Evolutionary conservation across 2,329 filamentous ascomycete species (phyloP), one percentile per base, ranked within the genome.

Genomic region (Monascus ruber): DNA sequence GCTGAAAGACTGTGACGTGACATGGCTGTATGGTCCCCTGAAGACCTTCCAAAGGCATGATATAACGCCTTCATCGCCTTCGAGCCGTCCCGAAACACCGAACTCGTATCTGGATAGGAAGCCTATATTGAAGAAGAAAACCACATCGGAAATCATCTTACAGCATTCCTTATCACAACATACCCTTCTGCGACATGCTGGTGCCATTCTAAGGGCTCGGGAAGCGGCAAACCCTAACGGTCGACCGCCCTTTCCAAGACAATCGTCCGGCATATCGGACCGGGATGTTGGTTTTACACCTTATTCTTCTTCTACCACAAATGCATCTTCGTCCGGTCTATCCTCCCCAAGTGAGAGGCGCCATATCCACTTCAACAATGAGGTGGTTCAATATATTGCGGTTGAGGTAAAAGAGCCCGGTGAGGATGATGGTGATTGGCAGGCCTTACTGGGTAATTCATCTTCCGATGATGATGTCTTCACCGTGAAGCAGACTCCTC

Each of bases 1-100:
- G 88, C 72, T 95, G 43, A 98, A 96, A 60, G 91, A 96, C 53
- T 91, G 84, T 59, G 89, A 98, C 62, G 87, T 95, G 27, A 95
- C 89, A 34, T 98, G 89, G 91, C 71, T 98, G 1, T 98, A 96
- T 55, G 91, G 91, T 0, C 91, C 91, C 8, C 65, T 95, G 36
- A 89, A 94, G 59, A 82, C 81, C 1, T 81, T 81, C 24, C 69
- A 71, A 4, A 74, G 71, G 39, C 75, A 71, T 44, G 69, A 52
- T 54, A 67, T 76, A 41, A 60, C 69, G 38, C 60, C 65, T 37
- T 56, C 59, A 31, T 70, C 70, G 8, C 72, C 74, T 24, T 64
- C 65, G 24, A 76, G 72, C 48, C 66, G 66, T 9, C 56, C 81
- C 5, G 79, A 76, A 9, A 77, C 76, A 38, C 74, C 69, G 31